Evolutionary conservation across 2,329 filamentous ascomycete genomes (phyloP).

Genomic region (Penicillium sp.): DNA sequence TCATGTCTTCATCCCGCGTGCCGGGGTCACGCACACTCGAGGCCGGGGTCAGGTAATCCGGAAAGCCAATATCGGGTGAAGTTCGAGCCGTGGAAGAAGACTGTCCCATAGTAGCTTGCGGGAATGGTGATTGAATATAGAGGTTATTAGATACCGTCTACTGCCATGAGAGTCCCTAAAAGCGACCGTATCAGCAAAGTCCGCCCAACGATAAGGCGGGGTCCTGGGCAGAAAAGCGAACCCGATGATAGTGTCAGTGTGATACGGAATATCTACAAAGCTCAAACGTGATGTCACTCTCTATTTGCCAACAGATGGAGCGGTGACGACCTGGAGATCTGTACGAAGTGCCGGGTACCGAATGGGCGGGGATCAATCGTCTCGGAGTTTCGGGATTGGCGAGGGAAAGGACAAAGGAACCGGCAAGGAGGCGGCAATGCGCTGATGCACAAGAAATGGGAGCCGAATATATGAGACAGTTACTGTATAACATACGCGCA

Average conservation of each 20-base stretch:
- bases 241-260: background rate
- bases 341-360: background rate
- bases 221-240: background rate
- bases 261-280: background rate
- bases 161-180: conserved; percentile 29
- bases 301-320: background rate
- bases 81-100: conserved; percentile 43
- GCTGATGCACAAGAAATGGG: background rate
- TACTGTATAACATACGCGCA: conserved; percentile 8
- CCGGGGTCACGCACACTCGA: conserved; percentile 20
- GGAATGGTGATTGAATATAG: conserved; percentile 18
- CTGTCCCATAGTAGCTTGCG: conserved; percentile 44
- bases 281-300: background rate
- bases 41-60: conserved; percentile 22
- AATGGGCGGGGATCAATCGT: background rate
- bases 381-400: background rate
- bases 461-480: conserved; percentile 4
- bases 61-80: conserved; percentile 28
- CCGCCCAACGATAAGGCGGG: background rate
- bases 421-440: background rate
- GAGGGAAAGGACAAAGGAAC: background rate
- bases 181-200: conserved; percentile 10
- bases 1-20: conserved; percentile 39
- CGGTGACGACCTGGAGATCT: background rate
- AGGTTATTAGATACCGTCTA: conserved; percentile 27